These are phyloP conservation scores for Yamadazyma atmosphaerica DNA, from an alignment of 1,139 yeast species.

Conservation along the genomic window DNA sequence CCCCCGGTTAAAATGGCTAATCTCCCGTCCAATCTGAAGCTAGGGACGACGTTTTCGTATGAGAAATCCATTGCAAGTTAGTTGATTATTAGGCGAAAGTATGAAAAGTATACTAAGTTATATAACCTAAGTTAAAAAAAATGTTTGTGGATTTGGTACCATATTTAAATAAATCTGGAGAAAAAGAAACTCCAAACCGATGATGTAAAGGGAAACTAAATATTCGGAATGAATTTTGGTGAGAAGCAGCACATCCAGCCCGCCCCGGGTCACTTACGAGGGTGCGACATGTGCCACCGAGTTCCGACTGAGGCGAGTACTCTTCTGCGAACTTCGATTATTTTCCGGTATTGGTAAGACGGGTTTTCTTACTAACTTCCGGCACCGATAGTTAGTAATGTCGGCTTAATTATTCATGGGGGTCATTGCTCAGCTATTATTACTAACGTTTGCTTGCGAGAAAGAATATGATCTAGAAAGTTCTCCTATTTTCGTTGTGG, in stretches of 20 bases:
- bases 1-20: conserved; percentile 80
- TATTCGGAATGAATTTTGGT: conserved; percentile 3
- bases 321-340: background rate
- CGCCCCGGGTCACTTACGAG: background rate
- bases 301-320: background rate
- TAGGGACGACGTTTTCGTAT: conserved; percentile 49
- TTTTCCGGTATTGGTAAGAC: too few species aligned
- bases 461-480: too few species aligned
- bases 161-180: conserved; percentile 3
- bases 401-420: too few species aligned
- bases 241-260: too few species aligned
- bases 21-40: conserved; percentile 68
- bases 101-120: background rate
- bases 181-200: conserved; percentile 2
- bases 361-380: background rate
- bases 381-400: too few species aligned
- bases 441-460: too few species aligned
- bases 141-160: background rate
- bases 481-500: too few species aligned
- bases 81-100: background rate
- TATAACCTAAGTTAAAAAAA: background rate
- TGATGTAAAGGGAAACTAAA: conserved; percentile 2
- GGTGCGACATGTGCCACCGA: background rate
- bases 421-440: too few species aligned
- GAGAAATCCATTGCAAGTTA: conserved; percentile 32